These are phyloP conservation scores for Starmerella bacillaris DNA, from an alignment of 805 yeast species.

Conservation along the genomic window DNA sequence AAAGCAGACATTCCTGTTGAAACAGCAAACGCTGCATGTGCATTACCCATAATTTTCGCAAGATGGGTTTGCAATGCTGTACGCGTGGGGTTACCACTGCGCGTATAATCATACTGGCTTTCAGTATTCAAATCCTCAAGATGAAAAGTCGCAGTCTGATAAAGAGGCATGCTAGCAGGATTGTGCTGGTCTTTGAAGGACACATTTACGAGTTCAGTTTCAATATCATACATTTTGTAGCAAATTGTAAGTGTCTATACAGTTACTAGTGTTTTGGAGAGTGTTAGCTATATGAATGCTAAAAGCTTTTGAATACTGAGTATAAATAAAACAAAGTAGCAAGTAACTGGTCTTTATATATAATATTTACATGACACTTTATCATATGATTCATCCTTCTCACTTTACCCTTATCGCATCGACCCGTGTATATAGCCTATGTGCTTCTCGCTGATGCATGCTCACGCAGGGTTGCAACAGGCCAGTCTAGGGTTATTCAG, in stretches of 20 bases:
- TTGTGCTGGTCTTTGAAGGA: constrained; percentile 51
- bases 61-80: constrained; percentile 60
- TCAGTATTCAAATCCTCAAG: constrained; percentile 51
- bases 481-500: too few relatives aligned
- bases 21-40: constrained; percentile 62
- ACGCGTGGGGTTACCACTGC: constrained; percentile 91
- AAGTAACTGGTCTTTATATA: too few relatives aligned
- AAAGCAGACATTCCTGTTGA: constrained; percentile 86
- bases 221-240: constrained; percentile 33
- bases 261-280: not conserved
- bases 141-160: constrained; percentile 89
- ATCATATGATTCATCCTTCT: too few relatives aligned
- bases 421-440: too few relatives aligned
- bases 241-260: not conserved
- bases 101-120: constrained; percentile 73
- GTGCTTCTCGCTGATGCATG: too few relatives aligned
- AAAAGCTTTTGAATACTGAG: too few relatives aligned
- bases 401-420: too few relatives aligned
- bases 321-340: too few relatives aligned
- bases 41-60: constrained; percentile 52
- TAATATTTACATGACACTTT: too few relatives aligned
- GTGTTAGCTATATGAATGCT: too few relatives aligned
- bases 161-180: constrained; percentile 72
- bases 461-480: too few relatives aligned
- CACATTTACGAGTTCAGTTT: constrained; percentile 51